phyloP scores from a whole-genome alignment of 192 early-diverging fungal genomes.

The Geosiphon pyriformis region DNA sequence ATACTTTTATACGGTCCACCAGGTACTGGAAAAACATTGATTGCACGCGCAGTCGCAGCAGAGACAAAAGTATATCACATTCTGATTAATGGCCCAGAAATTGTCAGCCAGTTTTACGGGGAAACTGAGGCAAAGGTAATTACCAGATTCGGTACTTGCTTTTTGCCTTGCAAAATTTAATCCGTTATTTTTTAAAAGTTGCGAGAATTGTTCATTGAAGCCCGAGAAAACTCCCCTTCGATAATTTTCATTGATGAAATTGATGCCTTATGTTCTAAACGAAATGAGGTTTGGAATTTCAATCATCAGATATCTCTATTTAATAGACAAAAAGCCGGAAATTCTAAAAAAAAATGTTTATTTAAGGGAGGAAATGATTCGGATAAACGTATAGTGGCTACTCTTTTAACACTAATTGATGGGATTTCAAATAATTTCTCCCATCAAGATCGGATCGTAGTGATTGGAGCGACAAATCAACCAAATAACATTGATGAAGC shows the following conservation, averaged over 20 bases:
- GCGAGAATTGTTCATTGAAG: constrained; percentile 70
- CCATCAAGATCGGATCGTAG: constrained; percentile 55
- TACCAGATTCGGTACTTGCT: neutral
- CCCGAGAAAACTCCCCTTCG: constrained; percentile 63
- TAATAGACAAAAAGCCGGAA: too few species aligned
- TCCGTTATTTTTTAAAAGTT: constrained; percentile 35
- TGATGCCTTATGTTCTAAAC: constrained; percentile 84
- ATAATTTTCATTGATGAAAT: constrained; percentile 95
- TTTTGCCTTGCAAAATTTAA: neutral
- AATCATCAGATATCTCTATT: too few species aligned
- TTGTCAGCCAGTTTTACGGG: constrained; percentile 86
- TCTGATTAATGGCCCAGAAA: constrained; percentile 89
- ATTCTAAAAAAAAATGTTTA: neutral
- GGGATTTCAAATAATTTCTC: constrained; percentile 45
- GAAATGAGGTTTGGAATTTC: constrained; percentile 59
- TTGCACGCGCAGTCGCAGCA: constrained; percentile 81
- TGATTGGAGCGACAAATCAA: constrained; percentile 92
- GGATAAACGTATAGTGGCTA: constrained; percentile 87
- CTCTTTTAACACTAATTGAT: constrained; percentile 92
- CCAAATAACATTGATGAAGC: constrained; percentile 86
- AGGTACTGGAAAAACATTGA: constrained; percentile 94
- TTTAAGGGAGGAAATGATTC: constrained; percentile 64
- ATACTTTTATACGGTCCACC: constrained; percentile 87
- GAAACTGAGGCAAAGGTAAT: constrained; percentile 84
- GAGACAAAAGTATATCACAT: constrained; percentile 69